Evolutionary conservation across 495 filamentous ascomycete genomes (phyloP), one percentile per base, ranked within the genome.

Genomic region (Penicillium herquei): DNA sequence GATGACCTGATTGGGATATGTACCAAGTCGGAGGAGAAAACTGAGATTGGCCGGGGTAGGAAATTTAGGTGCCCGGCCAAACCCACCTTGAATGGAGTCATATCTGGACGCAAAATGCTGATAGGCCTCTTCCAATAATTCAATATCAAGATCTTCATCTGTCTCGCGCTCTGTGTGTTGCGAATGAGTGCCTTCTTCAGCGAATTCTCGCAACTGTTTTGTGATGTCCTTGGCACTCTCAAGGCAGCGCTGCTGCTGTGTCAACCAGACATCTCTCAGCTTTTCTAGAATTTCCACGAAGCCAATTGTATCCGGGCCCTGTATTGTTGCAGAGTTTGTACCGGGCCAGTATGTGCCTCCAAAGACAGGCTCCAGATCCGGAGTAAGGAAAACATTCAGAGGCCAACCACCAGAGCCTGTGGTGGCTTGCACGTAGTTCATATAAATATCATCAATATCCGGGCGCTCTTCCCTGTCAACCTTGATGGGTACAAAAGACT

Each of bases 321-420:
- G 67, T 16, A 71, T 61, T 33, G 68, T 67, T 49, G 76, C 81
- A 51, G 77, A 82, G 62, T 74, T 87, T 54, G 83, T 90, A 2
- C 92, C 91, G 9, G 94, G 91, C 89, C 90, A 97, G 69, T 98
- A 98, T 33, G 94, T 97, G 17, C 92, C 95, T 44, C 95, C 95
- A 70, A 96, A 98, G 17, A 98, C 85, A 0, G 94, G 94, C 57
- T 96, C 87, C 6, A 98, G 81, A 61, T 93, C 85, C 0, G 95
- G 95, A 0, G 95, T 98, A 26, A 98, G 78, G 66, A 98, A 98
- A 17, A 97, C 90, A 68, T 97, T 98, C 43, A 98, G 78, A 10
- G 94, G 94, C 95, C 95, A 98, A 26, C 94, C 94, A 3, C 92
- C 95, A 2, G 87, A 91, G 16, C 91, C 91, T 35, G 87, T 96